Evolutionary conservation across 139 green algal genomes (phyloP).

Genomic region (Volvox africanus): DNA sequence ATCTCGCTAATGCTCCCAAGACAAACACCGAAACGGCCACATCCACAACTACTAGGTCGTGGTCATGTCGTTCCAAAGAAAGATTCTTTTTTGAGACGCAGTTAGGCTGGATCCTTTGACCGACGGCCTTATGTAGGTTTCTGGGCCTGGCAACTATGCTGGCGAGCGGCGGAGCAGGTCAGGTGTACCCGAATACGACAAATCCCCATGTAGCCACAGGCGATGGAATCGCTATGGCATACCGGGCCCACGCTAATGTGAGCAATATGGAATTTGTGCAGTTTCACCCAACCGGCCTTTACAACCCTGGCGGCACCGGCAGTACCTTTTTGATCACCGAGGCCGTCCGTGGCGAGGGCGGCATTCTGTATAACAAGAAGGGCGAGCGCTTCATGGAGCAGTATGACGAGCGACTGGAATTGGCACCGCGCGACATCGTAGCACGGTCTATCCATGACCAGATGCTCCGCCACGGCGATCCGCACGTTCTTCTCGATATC

Average conservation of each 20-base stretch:
- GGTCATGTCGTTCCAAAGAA: too few relatives aligned
- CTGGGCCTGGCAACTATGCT: conserved; percentile 87
- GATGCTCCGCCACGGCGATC: conserved; percentile 75
- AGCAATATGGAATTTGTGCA: conserved; percentile 99
- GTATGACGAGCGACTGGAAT: conserved; percentile 93
- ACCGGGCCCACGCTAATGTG: conserved; percentile 82
- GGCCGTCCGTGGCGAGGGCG: conserved; percentile 95
- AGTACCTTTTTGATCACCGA: conserved; percentile 96
- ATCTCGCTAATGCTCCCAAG: too few relatives aligned
- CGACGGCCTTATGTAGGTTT: conserved; percentile 65
- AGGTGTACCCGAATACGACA: conserved; percentile 97
- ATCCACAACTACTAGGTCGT: too few relatives aligned
- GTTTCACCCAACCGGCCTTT: conserved; percentile 96
- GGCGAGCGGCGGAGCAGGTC: conserved; percentile 91
- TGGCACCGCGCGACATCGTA: conserved; percentile 96
- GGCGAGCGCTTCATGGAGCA: conserved; percentile 96
- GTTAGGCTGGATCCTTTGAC: too few relatives aligned
- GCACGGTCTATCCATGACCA: conserved; percentile 92
- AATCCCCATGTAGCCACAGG: conserved; percentile 96
- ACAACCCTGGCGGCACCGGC: conserved; percentile 50
- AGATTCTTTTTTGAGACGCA: too few relatives aligned
- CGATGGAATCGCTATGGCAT: conserved; percentile 97
- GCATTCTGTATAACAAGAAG: conserved; percentile 86
- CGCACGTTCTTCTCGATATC: conserved; percentile 96
- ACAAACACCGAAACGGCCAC: too few relatives aligned